Evolutionary conservation across 1,284 basidiomycete species (phyloP).

Genomic region (Malassezia psittaci): DNA sequence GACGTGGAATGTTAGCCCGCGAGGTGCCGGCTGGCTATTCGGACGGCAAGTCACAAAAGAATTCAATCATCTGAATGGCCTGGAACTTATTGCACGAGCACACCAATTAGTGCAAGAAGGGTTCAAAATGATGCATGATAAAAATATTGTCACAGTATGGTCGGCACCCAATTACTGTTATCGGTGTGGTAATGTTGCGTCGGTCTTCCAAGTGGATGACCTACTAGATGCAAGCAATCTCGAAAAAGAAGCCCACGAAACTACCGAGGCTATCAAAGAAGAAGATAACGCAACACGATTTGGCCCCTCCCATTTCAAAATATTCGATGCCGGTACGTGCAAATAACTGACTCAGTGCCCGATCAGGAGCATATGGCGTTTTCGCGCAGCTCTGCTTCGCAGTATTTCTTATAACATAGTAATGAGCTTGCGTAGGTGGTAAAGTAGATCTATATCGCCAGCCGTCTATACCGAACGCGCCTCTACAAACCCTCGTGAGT

Average conservation of each 20-base stretch:
- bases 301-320: slow-evolving; percentile 48
- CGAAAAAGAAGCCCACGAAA: not conserved
- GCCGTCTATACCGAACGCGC: not conserved
- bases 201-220: slow-evolving; percentile 43
- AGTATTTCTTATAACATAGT: slow-evolving; percentile 24
- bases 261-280: not conserved
- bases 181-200: slow-evolving; percentile 47
- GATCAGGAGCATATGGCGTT: slow-evolving; percentile 29
- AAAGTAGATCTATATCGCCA: slow-evolving; percentile 8
- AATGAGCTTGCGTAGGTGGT: slow-evolving; percentile 4
- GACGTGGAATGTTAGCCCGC: slow-evolving; percentile 85
- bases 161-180: slow-evolving; percentile 39
- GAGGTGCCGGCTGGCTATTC: slow-evolving; percentile 94
- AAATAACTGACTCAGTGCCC: slow-evolving; percentile 16
- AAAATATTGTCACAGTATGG: slow-evolving; percentile 34
- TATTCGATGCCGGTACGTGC: slow-evolving; percentile 47
- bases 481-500: slow-evolving; percentile 17
- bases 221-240: slow-evolving; percentile 14
- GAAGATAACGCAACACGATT: slow-evolving; percentile 23
- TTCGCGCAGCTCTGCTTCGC: slow-evolving; percentile 19
- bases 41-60: slow-evolving; percentile 74
- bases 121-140: slow-evolving; percentile 36
- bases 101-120: slow-evolving; percentile 75
- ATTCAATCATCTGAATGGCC: slow-evolving; percentile 84
- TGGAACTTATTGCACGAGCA: slow-evolving; percentile 75